Percentiles rank a stretch among this genome's conserved stretches.
Conservation (phyloP, 352 stramenopile species). For the Pythium pyrilobum region DNA sequence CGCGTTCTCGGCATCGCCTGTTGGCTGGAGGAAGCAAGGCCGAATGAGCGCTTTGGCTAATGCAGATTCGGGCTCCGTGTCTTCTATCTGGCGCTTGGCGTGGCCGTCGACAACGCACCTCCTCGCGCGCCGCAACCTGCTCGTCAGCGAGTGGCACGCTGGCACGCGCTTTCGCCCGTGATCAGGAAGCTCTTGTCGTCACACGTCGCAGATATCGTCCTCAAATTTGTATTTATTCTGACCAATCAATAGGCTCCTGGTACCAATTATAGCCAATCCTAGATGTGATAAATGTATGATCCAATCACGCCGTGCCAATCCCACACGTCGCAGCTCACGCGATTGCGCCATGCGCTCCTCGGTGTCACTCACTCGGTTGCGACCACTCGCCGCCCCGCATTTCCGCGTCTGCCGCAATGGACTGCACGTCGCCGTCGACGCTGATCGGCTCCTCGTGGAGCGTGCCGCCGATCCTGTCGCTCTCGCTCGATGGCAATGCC, state of each 20-base stretch:
- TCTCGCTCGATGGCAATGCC: slow-evolving; percentile 25
- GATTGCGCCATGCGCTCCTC: too few relatives aligned
- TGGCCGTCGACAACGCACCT: background rate
- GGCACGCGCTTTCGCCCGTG: background rate
- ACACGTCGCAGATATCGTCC: slow-evolving; percentile 1
- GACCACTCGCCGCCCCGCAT: too few relatives aligned
- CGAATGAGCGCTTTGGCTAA: background rate
- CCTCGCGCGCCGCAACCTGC: background rate
- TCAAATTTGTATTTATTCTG: background rate
- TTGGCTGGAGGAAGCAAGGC: background rate
- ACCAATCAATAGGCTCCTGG: background rate
- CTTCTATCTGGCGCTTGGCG: background rate
- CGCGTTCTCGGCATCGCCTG: background rate
- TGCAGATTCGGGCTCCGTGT: background rate
- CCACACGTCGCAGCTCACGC: too few relatives aligned
- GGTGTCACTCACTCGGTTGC: too few relatives aligned
- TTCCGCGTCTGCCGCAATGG: slow-evolving; percentile 27
- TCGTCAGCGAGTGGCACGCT: background rate
- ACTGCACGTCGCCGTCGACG: slow-evolving; percentile 70
- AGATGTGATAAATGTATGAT: background rate
- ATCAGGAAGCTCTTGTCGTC: background rate
- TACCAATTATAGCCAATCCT: background rate
- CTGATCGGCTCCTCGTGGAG: slow-evolving; percentile 58
- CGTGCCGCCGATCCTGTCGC: slow-evolving; percentile 20
- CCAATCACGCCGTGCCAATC: too few relatives aligned